Evolutionary conservation across 2,329 filamentous ascomycete genomes (phyloP), one percentile per base, ranked within the genome.

Genomic region (Capronia coronata): DNA sequence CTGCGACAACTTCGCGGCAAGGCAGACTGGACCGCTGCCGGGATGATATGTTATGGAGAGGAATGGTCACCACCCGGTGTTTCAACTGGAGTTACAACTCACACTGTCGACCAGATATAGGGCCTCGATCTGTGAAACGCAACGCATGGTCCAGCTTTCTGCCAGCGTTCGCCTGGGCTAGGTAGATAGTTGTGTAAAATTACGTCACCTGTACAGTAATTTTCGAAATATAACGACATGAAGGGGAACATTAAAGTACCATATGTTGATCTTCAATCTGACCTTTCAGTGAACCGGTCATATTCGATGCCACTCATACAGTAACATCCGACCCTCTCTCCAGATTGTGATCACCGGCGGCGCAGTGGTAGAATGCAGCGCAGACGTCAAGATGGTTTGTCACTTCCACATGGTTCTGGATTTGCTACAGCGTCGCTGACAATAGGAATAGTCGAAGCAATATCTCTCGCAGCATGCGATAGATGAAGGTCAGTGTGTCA

Each of bases 391-490:
- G 7, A 54, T 54, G 52, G 52, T 54, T 13, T 2, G 52, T 39
- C 9, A 39, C 14, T 2, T 16, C 14, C 5, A 19, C 14, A 19
- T n/a, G 16, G 18, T n/a, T 25, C 21, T 5, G 13, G 9, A 41
- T 14, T 11, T 21, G 21, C 55, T 47, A 56, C 46, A 47, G 62
- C 16, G 14, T 41, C 21, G 10, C 46, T 52, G 23, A 52, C 49
- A 25, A 42, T 10, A 27, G 13, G 39, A 19, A 41, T 51, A 96
- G 93, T 98, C 93, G 48, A 97, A 97, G 74, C 93, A 97, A 83
- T 98, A 96, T 68, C 79, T 98, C 56, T 94, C 91, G 63, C 85
- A 86, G 59, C 87, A 95, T 68, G 91, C 89, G 37, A 80, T 95
- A 67, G 86, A 94, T 66, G 80, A 89, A 74, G 89, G 87, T 87